A percentile compares a stretch with the other conserved stretches of the same genome.
Evolutionary conservation across 2,329 filamentous ascomycete species (phyloP).

Genomic region (Phaeosphaeria sp.): DNA sequence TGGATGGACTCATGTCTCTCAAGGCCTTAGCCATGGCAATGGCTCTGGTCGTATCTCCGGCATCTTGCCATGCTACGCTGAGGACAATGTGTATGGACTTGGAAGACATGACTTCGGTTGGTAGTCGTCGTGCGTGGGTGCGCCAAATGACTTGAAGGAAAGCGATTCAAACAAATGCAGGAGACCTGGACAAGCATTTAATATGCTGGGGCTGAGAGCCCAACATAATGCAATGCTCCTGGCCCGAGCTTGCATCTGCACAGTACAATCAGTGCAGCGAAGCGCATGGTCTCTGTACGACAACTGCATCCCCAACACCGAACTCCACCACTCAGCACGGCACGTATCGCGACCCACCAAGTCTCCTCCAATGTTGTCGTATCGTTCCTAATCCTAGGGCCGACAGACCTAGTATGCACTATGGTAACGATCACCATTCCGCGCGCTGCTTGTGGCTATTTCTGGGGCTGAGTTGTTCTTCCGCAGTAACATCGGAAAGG

Average conservation of each 20-base stretch:
- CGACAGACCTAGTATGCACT: too few relatives aligned
- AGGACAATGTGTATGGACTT: constrained; percentile 33
- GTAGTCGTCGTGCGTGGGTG: not conserved
- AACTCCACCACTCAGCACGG: not conserved
- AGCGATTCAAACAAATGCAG: not conserved
- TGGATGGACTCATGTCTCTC: constrained; percentile 36
- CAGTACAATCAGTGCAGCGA: not conserved
- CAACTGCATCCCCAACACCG: constrained; percentile 5
- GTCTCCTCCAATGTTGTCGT: not conserved
- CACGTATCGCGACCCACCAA: constrained; percentile 1
- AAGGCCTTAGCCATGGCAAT: constrained; percentile 38
- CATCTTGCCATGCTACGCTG: constrained; percentile 44
- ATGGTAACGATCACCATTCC: not conserved
- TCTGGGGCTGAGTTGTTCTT: not conserved
- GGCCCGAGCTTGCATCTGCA: not conserved
- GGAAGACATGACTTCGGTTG: constrained; percentile 17
- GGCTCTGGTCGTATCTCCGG: constrained; percentile 41
- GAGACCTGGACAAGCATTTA: not conserved
- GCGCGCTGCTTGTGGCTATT: constrained; percentile 1
- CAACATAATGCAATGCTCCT: too few relatives aligned
- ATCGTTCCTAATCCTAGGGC: too few relatives aligned
- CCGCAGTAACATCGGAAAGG: not conserved
- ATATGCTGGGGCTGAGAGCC: too few relatives aligned
- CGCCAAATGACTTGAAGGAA: not conserved
- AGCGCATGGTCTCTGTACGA: not conserved